Evolutionary conservation across 306 rosid genomes (phyloP).

Genomic region (Corylus avellana): DNA sequence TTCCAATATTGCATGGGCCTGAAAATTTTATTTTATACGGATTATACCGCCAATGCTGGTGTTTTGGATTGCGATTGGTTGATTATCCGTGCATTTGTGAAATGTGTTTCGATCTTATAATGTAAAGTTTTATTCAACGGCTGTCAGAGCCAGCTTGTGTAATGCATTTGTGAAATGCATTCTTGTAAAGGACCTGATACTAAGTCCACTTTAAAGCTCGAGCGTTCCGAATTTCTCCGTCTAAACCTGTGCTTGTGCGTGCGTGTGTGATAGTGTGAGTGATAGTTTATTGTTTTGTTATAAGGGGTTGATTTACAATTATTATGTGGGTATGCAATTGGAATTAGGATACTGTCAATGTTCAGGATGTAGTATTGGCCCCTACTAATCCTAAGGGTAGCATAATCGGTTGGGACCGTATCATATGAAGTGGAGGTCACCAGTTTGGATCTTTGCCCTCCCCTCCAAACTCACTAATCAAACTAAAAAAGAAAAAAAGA

Average conservation of each 20-base stretch:
- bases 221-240: background rate
- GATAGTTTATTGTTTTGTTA: background rate
- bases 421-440: background rate
- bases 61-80: background rate
- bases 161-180: background rate
- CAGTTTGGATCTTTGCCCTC: background rate
- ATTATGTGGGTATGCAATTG: background rate
- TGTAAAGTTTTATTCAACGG: background rate
- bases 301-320: background rate
- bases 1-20: background rate
- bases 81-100: background rate
- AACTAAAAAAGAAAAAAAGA: background rate
- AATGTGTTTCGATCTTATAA: background rate
- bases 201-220: background rate
- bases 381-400: background rate
- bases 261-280: background rate
- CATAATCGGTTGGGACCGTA: background rate
- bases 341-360: background rate
- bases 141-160: background rate
- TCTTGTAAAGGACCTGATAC: background rate
- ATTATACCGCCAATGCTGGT: conserved; percentile 1
- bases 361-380: conserved; percentile 9
- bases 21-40: background rate
- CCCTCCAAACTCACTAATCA: background rate
- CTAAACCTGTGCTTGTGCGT: background rate